Evolutionary conservation across 2,329 filamentous ascomycete species (phyloP), one percentile per base, ranked within the genome.

Genomic region (Cladophialophora yegresii): DNA sequence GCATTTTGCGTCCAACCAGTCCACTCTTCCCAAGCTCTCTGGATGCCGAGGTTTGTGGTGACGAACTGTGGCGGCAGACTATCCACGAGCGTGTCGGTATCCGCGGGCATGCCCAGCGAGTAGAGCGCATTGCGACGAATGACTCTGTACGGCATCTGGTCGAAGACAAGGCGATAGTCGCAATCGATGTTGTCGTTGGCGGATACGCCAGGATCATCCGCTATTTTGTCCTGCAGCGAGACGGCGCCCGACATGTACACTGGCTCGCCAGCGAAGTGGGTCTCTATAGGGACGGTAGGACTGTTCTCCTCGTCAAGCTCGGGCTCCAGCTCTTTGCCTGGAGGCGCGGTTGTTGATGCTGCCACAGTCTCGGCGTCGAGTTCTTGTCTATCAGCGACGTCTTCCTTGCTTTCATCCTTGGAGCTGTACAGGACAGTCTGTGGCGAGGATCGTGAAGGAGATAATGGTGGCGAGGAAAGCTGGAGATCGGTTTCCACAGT

Each of bases 91-190:
- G 23, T 2, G 23, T 12, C 10, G 54, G 54, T n/a, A 61, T 6
- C 28, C 20, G 20, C 26, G n/a, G 36, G 36, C 16, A 43, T 16
- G 16, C 36, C 36, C 16, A 43, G 16, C n/a, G 36, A n/a, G 16
- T 43, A 54, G 12, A 66, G 60, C 16, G 54, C 13, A 5, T 28
- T 9, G 16, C 57, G 54, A 4, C 33, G 12, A 30, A 66, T 26
- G 53, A 66, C 47, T 26, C 64, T 66, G 57, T 53, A 60, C 4
- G 64, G 66, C 64, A 66, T 66, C 10, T 30, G 49, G 3, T 30
- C 32, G 32, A 32, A 40, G 23, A 13, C 28, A 9, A 13, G 22
- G 13, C n/a, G n/a, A 9, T 22, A 30, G 26, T 20, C 28, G 26
- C 30, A 30, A 8, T 13, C 23, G 3, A 60, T 50, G 12, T 22